These are phyloP conservation scores for Emiliania huxleyi DNA, from an alignment of 78 protist genomes.

Conservation along the genomic window DNA sequence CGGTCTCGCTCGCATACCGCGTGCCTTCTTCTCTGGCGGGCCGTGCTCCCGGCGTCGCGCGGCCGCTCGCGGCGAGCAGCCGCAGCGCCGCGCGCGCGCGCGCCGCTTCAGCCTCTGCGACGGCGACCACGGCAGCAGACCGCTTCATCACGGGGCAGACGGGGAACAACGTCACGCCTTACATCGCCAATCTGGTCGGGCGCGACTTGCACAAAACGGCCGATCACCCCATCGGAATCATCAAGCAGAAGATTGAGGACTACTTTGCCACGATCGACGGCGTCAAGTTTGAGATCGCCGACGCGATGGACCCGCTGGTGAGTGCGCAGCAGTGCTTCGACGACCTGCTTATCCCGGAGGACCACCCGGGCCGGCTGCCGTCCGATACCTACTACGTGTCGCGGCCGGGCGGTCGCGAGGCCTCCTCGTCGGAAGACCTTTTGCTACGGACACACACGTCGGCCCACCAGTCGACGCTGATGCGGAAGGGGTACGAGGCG, in stretches of 20 bases:
- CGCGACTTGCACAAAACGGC: background rate
- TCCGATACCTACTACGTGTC: conserved; percentile 77
- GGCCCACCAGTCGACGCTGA: conserved; percentile 73
- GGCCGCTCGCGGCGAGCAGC: no score
- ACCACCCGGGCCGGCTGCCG: conserved; percentile 69
- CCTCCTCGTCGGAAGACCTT: background rate
- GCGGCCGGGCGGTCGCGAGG: background rate
- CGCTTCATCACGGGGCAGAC: background rate
- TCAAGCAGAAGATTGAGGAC: conserved; percentile 1
- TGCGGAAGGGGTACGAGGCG: conserved; percentile 45
- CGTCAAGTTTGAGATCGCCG: background rate
- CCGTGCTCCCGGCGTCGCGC: no score
- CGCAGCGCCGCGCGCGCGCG: background rate
- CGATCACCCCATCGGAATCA: conserved; percentile 18
- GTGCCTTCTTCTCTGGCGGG: no score
- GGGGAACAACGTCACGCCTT: conserved; percentile 5
- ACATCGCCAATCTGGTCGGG: conserved; percentile 13
- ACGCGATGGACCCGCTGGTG: background rate
- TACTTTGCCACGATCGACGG: background rate
- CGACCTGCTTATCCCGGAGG: conserved; percentile 65
- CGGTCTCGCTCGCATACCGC: no score
- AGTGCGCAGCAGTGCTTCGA: conserved; percentile 59
- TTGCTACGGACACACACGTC: conserved; percentile 30
- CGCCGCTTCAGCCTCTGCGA: background rate
- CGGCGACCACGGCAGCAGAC: background rate